Conservation (phyloP, 148 eudicot genomes). For the Agrostemma githago region DNA sequence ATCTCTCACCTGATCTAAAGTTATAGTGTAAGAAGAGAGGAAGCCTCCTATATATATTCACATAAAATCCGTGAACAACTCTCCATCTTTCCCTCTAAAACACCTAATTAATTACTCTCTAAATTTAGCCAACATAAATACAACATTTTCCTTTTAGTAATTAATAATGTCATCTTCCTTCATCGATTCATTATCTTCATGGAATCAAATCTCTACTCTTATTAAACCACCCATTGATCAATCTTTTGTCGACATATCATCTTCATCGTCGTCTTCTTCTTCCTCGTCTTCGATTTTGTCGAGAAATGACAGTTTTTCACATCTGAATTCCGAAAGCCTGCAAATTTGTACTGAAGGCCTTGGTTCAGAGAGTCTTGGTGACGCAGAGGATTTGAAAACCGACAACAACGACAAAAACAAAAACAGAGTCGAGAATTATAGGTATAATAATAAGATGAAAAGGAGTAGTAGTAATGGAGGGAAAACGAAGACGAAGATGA, state of each 20-base stretch:
- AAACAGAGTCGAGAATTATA: background rate
- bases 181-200: constrained; percentile 46
- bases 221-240: constrained; percentile 36
- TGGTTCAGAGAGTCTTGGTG: constrained; percentile 78
- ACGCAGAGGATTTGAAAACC: constrained; percentile 44
- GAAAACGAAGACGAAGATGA: constrained; percentile 30
- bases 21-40: background rate
- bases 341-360: constrained; percentile 85
- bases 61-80: constrained; percentile 32
- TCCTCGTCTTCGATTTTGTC: constrained; percentile 18
- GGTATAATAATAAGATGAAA: background rate
- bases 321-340: constrained; percentile 58
- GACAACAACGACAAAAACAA: background rate
- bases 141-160: background rate
- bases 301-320: constrained; percentile 47
- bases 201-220: constrained; percentile 40
- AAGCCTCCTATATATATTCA: constrained; percentile 25
- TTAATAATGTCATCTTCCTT: constrained; percentile 20
- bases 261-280: constrained; percentile 9
- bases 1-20: too few relatives aligned
- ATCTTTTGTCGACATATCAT: constrained; percentile 52
- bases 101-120: background rate
- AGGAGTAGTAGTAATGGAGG: constrained; percentile 9
- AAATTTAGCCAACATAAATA: constrained; percentile 7
- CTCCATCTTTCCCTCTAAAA: background rate